A percentile compares a stretch with the other conserved stretches of the same genome.
phyloP scores from a whole-genome alignment of 202 grass and related monocot genomes.

The Sporobolus alterniflorus region DNA sequence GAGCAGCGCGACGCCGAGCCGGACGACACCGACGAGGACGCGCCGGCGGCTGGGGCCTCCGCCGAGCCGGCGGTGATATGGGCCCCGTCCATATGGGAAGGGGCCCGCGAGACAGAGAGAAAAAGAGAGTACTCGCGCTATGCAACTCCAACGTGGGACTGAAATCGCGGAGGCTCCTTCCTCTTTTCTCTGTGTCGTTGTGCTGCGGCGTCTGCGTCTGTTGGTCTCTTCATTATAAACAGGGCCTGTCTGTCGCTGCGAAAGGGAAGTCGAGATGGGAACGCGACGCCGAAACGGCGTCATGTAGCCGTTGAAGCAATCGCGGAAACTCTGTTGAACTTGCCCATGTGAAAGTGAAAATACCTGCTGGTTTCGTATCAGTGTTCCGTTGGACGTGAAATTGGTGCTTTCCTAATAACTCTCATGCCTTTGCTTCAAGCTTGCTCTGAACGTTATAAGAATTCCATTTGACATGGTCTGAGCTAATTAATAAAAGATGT shows the following conservation, averaged over 20 bases:
- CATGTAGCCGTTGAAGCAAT: conserved; percentile 37
- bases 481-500: background rate
- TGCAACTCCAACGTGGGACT: background rate
- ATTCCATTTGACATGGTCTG: background rate
- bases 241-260: background rate
- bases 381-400: background rate
- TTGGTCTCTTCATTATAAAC: background rate
- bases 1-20: conserved; percentile 32
- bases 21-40: conserved; percentile 51
- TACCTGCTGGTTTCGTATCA: no score
- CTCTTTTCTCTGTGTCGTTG: no score
- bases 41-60: conserved; percentile 17
- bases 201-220: background rate
- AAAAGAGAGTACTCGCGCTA: conserved; percentile 30
- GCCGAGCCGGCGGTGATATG: conserved; percentile 15
- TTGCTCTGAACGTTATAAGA: background rate
- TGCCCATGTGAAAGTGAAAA: background rate
- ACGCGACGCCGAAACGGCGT: conserved; percentile 1
- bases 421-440: background rate
- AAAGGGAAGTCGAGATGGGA: conserved; percentile 21
- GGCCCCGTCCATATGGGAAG: conserved; percentile 42
- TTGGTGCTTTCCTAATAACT: background rate
- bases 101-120: background rate
- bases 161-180: background rate
- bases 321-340: background rate